Conservation (phyloP, 2,329 filamentous ascomycete species). For the Neonectria coccinea region DNA sequence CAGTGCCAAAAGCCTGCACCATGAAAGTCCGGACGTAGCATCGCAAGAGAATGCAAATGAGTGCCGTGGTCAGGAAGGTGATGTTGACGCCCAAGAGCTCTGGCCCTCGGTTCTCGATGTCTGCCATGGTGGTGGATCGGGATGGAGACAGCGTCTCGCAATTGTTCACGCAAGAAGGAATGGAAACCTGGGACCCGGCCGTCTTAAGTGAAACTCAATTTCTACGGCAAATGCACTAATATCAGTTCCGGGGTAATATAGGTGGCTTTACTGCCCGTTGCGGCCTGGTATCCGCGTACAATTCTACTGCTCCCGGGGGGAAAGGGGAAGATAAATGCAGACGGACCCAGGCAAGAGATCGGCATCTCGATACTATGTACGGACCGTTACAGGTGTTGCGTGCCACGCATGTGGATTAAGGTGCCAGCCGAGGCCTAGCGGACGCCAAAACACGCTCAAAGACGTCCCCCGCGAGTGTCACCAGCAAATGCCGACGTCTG, state of each 20-base stretch:
- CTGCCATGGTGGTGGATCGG: not conserved
- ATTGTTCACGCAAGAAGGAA: not conserved
- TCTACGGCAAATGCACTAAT: not conserved
- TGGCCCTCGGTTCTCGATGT: conserved; percentile 46
- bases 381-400: not conserved
- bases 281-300: not conserved
- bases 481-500: not conserved
- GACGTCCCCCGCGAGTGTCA: not conserved
- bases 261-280: not conserved
- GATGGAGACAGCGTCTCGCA: not conserved
- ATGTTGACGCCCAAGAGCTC: conserved; percentile 50
- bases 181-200: not conserved
- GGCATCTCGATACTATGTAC: not conserved
- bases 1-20: conserved; percentile 50
- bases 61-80: conserved; percentile 41
- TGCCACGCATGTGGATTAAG: not conserved
- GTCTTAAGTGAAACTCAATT: not conserved
- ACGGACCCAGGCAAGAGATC: not conserved
- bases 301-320: too few species aligned
- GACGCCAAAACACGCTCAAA: too few species aligned
- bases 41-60: conserved; percentile 46
- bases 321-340: not conserved
- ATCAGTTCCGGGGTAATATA: not conserved
- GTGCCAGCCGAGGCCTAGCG: not conserved
- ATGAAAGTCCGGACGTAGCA: conserved; percentile 50